Evolutionary conservation across 148 eudicot genomes (phyloP), one percentile per base, ranked within the genome.

Genomic region (Pharnaceum exiguum): DNA sequence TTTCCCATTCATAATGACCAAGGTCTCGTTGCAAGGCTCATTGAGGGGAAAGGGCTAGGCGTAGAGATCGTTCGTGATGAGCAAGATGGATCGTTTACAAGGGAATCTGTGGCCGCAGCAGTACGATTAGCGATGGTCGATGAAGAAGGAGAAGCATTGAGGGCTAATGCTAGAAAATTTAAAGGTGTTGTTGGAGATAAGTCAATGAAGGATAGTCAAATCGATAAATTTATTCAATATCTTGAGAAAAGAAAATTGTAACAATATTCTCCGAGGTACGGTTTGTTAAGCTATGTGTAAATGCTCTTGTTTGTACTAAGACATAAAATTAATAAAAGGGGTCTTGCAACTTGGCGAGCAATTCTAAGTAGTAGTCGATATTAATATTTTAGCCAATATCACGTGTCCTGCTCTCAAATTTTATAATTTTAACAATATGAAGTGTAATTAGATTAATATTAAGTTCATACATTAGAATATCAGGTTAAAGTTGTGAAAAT

Each of bases 1-100:
- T 76, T 83, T 6, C 95, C 95, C 1, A 62, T 86, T 13, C 73
- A 73, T 78, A 82, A 85, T 46, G 88, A 85, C 5, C 88, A 85
- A 68, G 88, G 86, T 19, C 31, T 86, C 42, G 79, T 77, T 40
- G 70, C 83, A 7, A 75, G 88, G 54, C 31, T 83, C 32, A 27
- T 86, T 72, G 55, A 51, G 0, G 74, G 76, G 23, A 72, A 78
- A 72, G 68, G 62, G 42, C 61, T 86, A 0, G 95, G 95, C 3
- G 42, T 81, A 2, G 95, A 83, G 58, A 70, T 86, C 40, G 72
- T 68, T 3, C 75, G 89, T 29, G 32, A 73, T 7, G 79, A 76
- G 65, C 33, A 22, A 19, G 82, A 86, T 13, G 95, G 95, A 35
- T 60, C 69, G 0, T 76, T 86, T 4, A 68, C 67, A 2, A 32